Percentiles rank a stretch among this genome's conserved stretches.
These are phyloP conservation scores for Picochlorum sp. DNA, from an alignment of 139 green algal species.

Conservation along the genomic window DNA sequence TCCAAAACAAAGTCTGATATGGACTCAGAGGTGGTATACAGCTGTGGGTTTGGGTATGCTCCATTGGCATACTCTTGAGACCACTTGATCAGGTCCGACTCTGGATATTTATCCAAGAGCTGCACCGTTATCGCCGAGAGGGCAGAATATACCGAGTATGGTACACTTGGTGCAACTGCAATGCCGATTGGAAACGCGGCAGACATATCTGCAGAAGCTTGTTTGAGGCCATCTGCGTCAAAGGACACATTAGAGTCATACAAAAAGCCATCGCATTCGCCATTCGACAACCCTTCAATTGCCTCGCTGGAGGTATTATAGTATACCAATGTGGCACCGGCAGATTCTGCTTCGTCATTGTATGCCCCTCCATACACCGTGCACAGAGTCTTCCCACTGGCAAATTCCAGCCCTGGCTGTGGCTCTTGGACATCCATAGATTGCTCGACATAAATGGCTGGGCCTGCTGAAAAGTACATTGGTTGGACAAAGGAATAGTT, in stretches of 20 bases:
- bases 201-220: constrained; percentile 4
- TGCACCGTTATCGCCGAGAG: constrained; percentile 2
- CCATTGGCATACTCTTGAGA: constrained; percentile 3
- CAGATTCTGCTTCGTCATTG: constrained; percentile 3
- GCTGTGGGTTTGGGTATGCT: constrained; percentile 6
- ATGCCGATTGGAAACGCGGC: constrained; percentile 5
- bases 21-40: constrained; percentile 3
- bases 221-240: not conserved
- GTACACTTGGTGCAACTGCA: not conserved
- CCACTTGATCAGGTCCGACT: not conserved
- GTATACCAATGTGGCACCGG: not conserved
- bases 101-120: not conserved
- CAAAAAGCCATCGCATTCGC: constrained; percentile 6
- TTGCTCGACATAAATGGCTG: constrained; percentile 1
- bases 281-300: not conserved
- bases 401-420: constrained; percentile 5
- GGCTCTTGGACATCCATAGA: constrained; percentile 2
- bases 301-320: not conserved
- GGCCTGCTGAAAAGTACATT: constrained; percentile 6
- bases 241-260: constrained; percentile 6
- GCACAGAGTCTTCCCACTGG: not conserved
- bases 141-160: not conserved
- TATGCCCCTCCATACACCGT: not conserved
- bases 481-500: constrained; percentile 6
- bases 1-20: constrained; percentile 6